Conservation (phyloP, 495 filamentous ascomycete genomes). For the Penicillium coprophilum region DNA sequence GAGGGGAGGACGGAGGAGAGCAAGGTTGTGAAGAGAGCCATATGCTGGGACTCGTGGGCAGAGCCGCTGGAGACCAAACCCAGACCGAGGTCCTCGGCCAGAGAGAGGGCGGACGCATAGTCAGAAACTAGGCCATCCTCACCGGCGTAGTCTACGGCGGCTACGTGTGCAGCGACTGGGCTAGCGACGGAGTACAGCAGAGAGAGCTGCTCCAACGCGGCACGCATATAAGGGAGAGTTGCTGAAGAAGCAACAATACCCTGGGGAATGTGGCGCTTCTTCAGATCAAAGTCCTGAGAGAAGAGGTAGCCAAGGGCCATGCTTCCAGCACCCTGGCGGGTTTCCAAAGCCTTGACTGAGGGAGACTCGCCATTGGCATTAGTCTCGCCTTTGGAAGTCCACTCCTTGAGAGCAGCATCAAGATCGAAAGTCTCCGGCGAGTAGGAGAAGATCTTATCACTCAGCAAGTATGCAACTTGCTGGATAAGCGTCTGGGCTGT, state of each 20-base stretch:
- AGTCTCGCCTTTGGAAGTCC: constrained; percentile 61
- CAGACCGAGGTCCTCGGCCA: constrained; percentile 89
- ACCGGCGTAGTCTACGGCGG: constrained; percentile 83
- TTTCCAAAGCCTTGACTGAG: constrained; percentile 76
- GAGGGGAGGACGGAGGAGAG: constrained; percentile 77
- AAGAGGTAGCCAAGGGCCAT: constrained; percentile 97
- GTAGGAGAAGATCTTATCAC: constrained; percentile 95
- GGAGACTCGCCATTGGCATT: constrained; percentile 84
- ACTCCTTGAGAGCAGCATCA: constrained; percentile 74
- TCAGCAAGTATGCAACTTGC: constrained; percentile 90
- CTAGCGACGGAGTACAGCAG: constrained; percentile 85
- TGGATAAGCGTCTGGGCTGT: constrained; percentile 91
- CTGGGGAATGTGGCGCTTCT: constrained; percentile 89
- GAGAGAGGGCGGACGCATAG: constrained; percentile 74
- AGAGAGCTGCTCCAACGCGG: constrained; percentile 85
- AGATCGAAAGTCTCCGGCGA: constrained; percentile 91
- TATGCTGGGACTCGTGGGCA: constrained; percentile 89
- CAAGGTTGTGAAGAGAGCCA: constrained; percentile 85
- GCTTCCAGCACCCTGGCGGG: constrained; percentile 82
- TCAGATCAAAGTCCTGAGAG: constrained; percentile 88
- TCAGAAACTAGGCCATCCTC: constrained; percentile 78
- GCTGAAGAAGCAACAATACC: constrained; percentile 81
- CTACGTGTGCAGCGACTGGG: constrained; percentile 89
- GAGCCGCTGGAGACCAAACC: constrained; percentile 83
- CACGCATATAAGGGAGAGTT: constrained; percentile 73